These are phyloP conservation scores for Sclerotinia spermophila DNA, from an alignment of 2,329 filamentous ascomycete species.

Conservation along the genomic window DNA sequence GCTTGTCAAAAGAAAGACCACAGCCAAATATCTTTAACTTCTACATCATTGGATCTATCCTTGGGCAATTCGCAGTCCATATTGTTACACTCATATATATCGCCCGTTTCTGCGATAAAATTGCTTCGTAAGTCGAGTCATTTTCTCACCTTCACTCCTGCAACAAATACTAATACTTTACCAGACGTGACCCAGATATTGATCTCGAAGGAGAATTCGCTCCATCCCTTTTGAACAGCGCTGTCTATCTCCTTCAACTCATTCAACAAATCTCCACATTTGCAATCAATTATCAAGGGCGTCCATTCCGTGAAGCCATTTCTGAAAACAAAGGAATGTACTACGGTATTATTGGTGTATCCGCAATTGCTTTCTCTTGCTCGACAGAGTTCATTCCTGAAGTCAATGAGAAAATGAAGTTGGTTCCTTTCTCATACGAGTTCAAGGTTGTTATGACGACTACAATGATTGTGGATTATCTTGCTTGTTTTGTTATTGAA, in stretches of 20 bases:
- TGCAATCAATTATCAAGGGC: slow-evolving; percentile 98
- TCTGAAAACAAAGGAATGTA: slow-evolving; percentile 95
- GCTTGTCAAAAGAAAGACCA: slow-evolving; percentile 90
- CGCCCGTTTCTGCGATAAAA: slow-evolving; percentile 77
- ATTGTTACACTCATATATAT: slow-evolving; percentile 94
- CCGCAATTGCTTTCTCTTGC: slow-evolving; percentile 86
- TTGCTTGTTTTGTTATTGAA: slow-evolving; percentile 83
- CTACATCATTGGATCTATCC: slow-evolving; percentile 96
- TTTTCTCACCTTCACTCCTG: background rate
- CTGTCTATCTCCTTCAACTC: slow-evolving; percentile 93
- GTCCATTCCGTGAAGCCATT: slow-evolving; percentile 94
- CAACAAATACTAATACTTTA: slow-evolving; percentile 28
- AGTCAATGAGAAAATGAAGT: slow-evolving; percentile 86
- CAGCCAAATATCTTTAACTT: slow-evolving; percentile 99
- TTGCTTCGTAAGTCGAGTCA: slow-evolving; percentile 70
- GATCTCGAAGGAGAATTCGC: slow-evolving; percentile 94
- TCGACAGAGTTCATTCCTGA: slow-evolving; percentile 94
- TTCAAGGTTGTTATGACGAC: slow-evolving; percentile 85
- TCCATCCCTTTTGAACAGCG: slow-evolving; percentile 91
- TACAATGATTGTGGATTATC: slow-evolving; percentile 85
- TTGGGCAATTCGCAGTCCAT: slow-evolving; percentile 95
- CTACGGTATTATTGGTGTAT: slow-evolving; percentile 88
- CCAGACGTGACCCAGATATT: slow-evolving; percentile 56
- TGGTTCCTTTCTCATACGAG: slow-evolving; percentile 83
- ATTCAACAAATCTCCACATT: slow-evolving; percentile 99